phyloP scores from a whole-genome alignment of 2,329 filamentous ascomycete species.

The Alternaria sp. region DNA sequence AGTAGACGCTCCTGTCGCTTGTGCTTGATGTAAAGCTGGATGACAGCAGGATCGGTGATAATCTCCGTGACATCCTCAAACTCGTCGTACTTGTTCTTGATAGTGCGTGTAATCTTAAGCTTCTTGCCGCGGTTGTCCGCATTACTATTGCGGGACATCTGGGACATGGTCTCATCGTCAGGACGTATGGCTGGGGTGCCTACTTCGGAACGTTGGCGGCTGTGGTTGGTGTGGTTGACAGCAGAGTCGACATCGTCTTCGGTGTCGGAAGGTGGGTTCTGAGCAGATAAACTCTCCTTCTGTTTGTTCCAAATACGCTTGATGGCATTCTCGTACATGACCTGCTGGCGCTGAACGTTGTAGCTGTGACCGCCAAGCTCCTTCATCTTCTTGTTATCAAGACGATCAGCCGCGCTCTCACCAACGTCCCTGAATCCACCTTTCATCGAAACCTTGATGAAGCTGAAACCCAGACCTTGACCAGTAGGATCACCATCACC shows the following conservation, averaged over 20 bases:
- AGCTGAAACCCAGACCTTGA: constrained; percentile 92
- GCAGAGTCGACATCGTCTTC: constrained; percentile 69
- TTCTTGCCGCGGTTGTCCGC: constrained; percentile 72
- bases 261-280: constrained; percentile 76
- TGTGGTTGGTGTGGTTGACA: constrained; percentile 53
- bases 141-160: constrained; percentile 58
- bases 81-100: constrained; percentile 70
- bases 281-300: constrained; percentile 77
- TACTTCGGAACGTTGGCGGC: constrained; percentile 66
- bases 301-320: constrained; percentile 92
- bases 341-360: constrained; percentile 94
- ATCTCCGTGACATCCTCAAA: constrained; percentile 55
- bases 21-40: constrained; percentile 84
- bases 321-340: constrained; percentile 90
- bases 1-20: constrained; percentile 75
- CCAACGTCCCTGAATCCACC: constrained; percentile 92
- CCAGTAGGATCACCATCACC: constrained; percentile 95
- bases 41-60: constrained; percentile 79
- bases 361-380: constrained; percentile 89
- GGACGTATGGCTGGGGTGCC: constrained; percentile 64
- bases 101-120: constrained; percentile 76
- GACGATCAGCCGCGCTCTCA: constrained; percentile 85
- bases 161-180: constrained; percentile 73
- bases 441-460: constrained; percentile 98
- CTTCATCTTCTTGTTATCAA: constrained; percentile 76